Conservation (phyloP, 805 yeast species). For the Saturnispora diversa region DNA sequence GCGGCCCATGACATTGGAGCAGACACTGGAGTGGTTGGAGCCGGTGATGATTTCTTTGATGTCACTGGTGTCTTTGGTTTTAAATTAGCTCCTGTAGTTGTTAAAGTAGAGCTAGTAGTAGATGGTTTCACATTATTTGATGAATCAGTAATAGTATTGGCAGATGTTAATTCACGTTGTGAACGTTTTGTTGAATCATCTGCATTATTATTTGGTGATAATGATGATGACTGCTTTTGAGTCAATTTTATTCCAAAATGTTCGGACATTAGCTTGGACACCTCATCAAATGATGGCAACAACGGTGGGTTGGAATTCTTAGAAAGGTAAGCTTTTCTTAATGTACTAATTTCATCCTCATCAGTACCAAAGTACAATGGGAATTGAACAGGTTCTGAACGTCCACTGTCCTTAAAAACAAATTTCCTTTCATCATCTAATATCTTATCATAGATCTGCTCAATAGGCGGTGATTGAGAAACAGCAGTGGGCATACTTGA, state of each 20-base stretch:
- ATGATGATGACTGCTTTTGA: too few relatives aligned
- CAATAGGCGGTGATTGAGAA: not conserved
- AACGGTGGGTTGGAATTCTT: not conserved
- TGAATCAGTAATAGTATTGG: too few relatives aligned
- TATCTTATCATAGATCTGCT: not conserved
- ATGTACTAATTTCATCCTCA: constrained; percentile 24
- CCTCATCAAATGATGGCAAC: not conserved
- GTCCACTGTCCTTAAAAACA: not conserved
- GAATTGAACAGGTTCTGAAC: constrained; percentile 8
- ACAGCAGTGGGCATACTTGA: constrained; percentile 1
- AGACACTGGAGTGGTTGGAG: constrained; percentile 2
- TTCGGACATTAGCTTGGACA: not conserved
- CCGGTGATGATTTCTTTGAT: not conserved
- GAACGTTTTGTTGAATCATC: too few relatives aligned
- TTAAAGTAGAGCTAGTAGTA: not conserved
- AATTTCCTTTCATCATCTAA: constrained; percentile 1
- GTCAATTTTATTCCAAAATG: not conserved
- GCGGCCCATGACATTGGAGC: constrained; percentile 5
- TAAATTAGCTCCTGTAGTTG: not conserved
- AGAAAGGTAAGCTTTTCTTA: constrained; percentile 14
- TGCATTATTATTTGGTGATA: too few relatives aligned
- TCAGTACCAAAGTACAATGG: constrained; percentile 30
- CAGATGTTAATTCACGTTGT: too few relatives aligned
- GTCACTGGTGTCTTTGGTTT: constrained; percentile 1
- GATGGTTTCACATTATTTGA: too few relatives aligned